Evolutionary conservation across 2,329 filamentous ascomycete genomes (phyloP).

Genomic region (Pochonia chlamydosporia): DNA sequence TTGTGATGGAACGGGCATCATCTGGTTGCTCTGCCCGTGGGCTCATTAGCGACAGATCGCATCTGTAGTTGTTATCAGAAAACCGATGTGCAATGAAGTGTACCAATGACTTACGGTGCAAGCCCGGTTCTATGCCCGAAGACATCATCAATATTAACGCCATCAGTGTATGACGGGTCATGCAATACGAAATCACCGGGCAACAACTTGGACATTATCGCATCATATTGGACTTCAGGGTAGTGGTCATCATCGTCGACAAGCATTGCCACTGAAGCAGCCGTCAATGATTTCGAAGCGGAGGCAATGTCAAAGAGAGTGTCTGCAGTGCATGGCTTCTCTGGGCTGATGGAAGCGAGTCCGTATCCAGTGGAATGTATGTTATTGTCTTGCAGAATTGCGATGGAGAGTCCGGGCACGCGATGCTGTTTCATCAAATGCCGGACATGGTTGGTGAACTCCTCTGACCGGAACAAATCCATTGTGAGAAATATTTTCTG

Average conservation of each 20-base stretch:
- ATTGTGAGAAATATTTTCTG: too few species aligned
- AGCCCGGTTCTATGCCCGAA: constrained; percentile 15
- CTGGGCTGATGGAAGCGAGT: constrained; percentile 9
- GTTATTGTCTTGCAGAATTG: constrained; percentile 8
- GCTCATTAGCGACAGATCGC: constrained; percentile 3
- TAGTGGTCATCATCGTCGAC: constrained; percentile 12
- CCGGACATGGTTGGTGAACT: constrained; percentile 7
- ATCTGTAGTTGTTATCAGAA: too few species aligned
- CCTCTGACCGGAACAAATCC: constrained; percentile 4
- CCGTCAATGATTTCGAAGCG: constrained; percentile 15
- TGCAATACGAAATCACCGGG: constrained; percentile 17
- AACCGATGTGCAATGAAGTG: too few species aligned
- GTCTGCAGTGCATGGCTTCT: constrained; percentile 10
- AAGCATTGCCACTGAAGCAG: constrained; percentile 12
- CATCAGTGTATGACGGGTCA: constrained; percentile 8
- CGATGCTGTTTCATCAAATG: constrained; percentile 11
- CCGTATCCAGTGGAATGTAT: constrained; percentile 14
- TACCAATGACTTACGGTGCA: constrained; percentile 12
- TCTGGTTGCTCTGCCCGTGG: constrained; percentile 11
- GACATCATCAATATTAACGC: constrained; percentile 14
- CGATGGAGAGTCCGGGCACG: constrained; percentile 15
- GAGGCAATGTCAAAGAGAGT: too few species aligned
- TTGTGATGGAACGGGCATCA: constrained; percentile 12
- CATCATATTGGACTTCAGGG: constrained; percentile 14
- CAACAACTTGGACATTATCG: constrained; percentile 12